These are phyloP conservation scores for Zymoseptoria tritici DNA, from an alignment of 2,329 filamentous ascomycete genomes.

Conservation along the genomic window DNA sequence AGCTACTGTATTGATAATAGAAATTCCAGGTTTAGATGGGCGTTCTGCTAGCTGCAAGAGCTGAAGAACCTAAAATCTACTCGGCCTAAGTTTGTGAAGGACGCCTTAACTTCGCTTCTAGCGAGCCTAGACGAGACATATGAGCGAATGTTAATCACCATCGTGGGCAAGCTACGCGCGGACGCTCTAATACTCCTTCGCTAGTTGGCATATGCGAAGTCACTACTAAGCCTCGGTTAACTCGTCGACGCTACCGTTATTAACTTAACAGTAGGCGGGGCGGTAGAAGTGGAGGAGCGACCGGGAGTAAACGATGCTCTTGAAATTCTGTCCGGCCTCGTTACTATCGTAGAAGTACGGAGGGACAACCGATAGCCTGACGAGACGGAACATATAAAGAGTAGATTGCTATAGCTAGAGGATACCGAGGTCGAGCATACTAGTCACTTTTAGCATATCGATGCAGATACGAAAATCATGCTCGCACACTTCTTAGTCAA, in stretches of 20 bases:
- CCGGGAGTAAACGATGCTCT: constrained; percentile 6
- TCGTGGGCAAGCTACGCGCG: constrained; percentile 4
- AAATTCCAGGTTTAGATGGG: constrained; percentile 24
- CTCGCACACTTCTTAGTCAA: constrained; percentile 22
- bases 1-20: background rate
- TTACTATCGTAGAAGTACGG: constrained; percentile 2
- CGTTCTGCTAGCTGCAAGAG: constrained; percentile 20
- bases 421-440: background rate
- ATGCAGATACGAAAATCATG: constrained; percentile 7
- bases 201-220: constrained; percentile 16
- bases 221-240: constrained; percentile 14
- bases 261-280: constrained; percentile 5
- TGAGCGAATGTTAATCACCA: constrained; percentile 18
- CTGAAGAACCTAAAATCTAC: constrained; percentile 16
- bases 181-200: constrained; percentile 14
- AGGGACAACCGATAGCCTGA: background rate
- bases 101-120: constrained; percentile 14
- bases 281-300: constrained; percentile 7
- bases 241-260: constrained; percentile 17
- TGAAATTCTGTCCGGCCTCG: constrained; percentile 11
- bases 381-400: background rate
- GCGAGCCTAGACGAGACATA: constrained; percentile 22
- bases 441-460: background rate
- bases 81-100: constrained; percentile 11
- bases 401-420: background rate